phyloP scores from a whole-genome alignment of 805 yeast species.

The Komagataella pastoris region DNA sequence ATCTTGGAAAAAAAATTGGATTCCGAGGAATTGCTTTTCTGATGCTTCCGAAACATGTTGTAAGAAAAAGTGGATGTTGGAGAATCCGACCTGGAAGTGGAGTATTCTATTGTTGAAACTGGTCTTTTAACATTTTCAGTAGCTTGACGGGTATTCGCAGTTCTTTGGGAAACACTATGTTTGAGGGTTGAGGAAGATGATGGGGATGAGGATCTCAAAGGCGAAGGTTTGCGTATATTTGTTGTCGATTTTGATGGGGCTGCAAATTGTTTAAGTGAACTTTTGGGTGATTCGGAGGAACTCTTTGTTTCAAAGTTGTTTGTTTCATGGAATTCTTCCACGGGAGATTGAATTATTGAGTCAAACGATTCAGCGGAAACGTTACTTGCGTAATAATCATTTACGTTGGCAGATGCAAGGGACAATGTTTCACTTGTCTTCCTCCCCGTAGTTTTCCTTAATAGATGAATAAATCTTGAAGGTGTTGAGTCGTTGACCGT shows the following conservation, averaged over 20 bases:
- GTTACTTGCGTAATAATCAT: neutral
- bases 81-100: conserved; percentile 10
- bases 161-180: neutral
- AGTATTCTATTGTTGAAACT: conserved; percentile 22
- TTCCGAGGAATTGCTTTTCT: conserved; percentile 50
- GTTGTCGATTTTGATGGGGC: neutral
- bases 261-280: neutral
- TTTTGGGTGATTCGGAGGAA: neutral
- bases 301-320: neutral
- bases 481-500: conserved; percentile 36
- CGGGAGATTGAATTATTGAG: neutral
- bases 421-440: neutral
- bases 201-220: conserved; percentile 1
- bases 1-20: conserved; percentile 27
- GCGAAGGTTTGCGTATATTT: neutral
- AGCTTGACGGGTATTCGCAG: conserved; percentile 1
- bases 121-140: conserved; percentile 16
- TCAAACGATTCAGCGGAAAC: neutral
- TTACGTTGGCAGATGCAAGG: neutral
- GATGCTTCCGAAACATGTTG: conserved; percentile 49
- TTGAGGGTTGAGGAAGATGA: neutral
- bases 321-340: neutral
- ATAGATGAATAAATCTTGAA: conserved; percentile 39
- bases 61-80: conserved; percentile 20
- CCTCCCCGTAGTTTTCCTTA: conserved; percentile 28